Evolutionary conservation across 345 rosid species (phyloP).

Genomic region (Salix exigua): DNA sequence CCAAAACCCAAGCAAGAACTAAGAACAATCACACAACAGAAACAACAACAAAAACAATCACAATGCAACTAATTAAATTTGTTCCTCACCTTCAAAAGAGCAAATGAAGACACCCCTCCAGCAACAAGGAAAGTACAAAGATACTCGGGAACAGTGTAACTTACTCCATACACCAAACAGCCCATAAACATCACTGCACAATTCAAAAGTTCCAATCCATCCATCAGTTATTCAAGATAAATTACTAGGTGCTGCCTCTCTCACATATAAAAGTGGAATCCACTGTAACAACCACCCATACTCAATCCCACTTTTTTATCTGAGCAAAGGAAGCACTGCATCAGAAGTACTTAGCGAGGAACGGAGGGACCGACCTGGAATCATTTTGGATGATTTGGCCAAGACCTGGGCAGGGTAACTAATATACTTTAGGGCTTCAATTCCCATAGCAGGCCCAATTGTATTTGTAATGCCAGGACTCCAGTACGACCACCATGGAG

Average conservation of each 20-base stretch:
- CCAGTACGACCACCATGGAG: conserved; percentile 96
- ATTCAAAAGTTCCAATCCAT: not conserved
- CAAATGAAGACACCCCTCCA: conserved; percentile 88
- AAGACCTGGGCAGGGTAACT: conserved; percentile 99
- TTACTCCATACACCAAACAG: conserved; percentile 75
- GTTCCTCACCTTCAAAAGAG: conserved; percentile 66
- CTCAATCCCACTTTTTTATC: no score
- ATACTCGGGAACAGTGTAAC: conserved; percentile 76
- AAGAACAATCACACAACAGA: not conserved
- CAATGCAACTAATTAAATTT: no score
- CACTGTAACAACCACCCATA: no score
- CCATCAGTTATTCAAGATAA: not conserved
- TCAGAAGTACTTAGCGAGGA: no score
- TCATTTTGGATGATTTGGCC: conserved; percentile 95
- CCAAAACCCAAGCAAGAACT: not conserved
- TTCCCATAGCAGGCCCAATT: conserved; percentile 97
- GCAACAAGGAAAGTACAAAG: conserved; percentile 79
- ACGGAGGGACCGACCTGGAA: conserved; percentile 57
- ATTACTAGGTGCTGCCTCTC: no score
- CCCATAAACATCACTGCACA: conserved; percentile 94
- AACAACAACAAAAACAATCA: not conserved
- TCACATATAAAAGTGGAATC: no score
- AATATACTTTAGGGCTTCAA: conserved; percentile 92
- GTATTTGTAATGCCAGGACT: conserved; percentile 97
- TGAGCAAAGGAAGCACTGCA: no score